Evolutionary conservation across 164 flowering plant genomes (phyloP).

Genomic region (Macadamia tetraphylla): DNA sequence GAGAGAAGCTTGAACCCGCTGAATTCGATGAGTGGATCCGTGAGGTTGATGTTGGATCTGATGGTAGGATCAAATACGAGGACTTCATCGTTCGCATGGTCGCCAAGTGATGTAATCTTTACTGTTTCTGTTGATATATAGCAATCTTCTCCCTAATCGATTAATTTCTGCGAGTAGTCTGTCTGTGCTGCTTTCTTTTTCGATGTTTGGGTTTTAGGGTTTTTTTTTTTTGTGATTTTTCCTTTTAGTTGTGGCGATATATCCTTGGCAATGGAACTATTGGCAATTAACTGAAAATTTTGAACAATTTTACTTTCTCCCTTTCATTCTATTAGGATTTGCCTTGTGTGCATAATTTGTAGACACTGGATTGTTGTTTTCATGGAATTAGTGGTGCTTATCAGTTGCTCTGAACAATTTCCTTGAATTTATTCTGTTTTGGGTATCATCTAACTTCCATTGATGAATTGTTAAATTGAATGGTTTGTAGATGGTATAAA

Average conservation of each 20-base stretch:
- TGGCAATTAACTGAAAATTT: neutral
- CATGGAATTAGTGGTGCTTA: neutral
- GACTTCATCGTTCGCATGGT: slow-evolving; percentile 86
- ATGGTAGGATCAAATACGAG: slow-evolving; percentile 84
- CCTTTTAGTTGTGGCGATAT: too few relatives aligned
- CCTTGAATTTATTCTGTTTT: neutral
- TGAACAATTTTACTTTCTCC: too few relatives aligned
- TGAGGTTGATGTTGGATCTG: slow-evolving; percentile 86
- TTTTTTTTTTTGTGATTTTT: neutral
- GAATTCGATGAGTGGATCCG: slow-evolving; percentile 99
- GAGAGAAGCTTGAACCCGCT: slow-evolving; percentile 87
- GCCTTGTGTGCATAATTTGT: slow-evolving; percentile 7
- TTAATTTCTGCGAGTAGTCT: neutral
- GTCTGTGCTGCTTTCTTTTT: neutral
- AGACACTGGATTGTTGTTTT: neutral
- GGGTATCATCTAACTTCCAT: neutral
- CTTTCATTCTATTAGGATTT: neutral
- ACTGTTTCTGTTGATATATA: neutral
- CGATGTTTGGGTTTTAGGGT: slow-evolving; percentile 3
- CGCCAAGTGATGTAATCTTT: slow-evolving; percentile 49
- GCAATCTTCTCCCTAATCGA: neutral
- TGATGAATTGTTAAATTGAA: too few relatives aligned
- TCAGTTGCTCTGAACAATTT: neutral
- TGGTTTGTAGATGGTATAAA: too few relatives aligned
- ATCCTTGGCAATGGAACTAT: neutral